A percentile compares a stretch with the other conserved stretches of the same genome.
These are phyloP conservation scores for Trichoderma atroviride DNA, from an alignment of 2,329 filamentous ascomycete species.

Conservation along the genomic window DNA sequence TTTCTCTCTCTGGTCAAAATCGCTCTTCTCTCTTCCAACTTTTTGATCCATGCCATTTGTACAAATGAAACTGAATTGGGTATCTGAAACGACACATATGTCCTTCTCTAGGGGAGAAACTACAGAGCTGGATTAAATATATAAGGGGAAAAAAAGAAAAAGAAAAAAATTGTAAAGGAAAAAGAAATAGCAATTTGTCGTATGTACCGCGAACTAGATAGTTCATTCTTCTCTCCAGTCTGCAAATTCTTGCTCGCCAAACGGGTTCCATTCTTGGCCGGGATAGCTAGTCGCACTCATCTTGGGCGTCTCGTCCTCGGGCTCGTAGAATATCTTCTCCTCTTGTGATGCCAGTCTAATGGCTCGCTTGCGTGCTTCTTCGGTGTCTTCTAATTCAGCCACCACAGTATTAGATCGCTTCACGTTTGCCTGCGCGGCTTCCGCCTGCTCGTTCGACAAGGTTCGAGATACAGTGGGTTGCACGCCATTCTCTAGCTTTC, in stretches of 20 bases:
- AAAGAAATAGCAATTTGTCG: not conserved
- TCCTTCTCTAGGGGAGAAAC: constrained; percentile 1
- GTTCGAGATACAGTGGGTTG: not conserved
- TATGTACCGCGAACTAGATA: not conserved
- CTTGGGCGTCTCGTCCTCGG: constrained; percentile 47
- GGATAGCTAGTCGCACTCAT: constrained; percentile 72
- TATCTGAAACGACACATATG: constrained; percentile 23
- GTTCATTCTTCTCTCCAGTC: constrained; percentile 30
- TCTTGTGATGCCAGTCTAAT: constrained; percentile 50
- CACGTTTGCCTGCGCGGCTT: constrained; percentile 23
- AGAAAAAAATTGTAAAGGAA: not conserved
- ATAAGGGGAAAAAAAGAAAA: not conserved
- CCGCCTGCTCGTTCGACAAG: constrained; percentile 20
- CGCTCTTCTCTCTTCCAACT: not conserved
- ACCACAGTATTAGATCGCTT: constrained; percentile 30
- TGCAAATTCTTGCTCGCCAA: constrained; percentile 40
- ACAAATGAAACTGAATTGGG: constrained; percentile 22
- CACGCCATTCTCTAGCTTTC: constrained; percentile 23
- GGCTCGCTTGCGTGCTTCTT: constrained; percentile 50
- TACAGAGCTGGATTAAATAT: not conserved
- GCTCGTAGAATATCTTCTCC: constrained; percentile 55
- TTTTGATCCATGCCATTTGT: not conserved
- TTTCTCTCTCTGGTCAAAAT: not conserved
- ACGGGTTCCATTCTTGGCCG: constrained; percentile 70
- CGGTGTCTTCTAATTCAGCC: constrained; percentile 46